phyloP scores from a whole-genome alignment of 768 basidiomycete genomes.

The Rhodotorula paludigena region DNA sequence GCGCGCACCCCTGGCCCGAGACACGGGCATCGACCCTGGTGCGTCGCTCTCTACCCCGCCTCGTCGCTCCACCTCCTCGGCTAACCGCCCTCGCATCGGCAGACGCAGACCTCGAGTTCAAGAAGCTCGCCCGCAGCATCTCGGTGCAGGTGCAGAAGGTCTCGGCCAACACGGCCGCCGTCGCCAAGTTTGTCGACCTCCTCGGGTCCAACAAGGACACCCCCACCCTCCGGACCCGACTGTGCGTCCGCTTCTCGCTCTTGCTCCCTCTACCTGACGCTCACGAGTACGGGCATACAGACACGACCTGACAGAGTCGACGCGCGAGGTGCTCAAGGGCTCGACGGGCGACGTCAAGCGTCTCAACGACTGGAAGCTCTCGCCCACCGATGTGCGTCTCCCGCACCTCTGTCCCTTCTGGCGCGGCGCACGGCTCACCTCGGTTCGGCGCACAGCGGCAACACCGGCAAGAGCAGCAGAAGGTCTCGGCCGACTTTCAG shows the following conservation, averaged over 20 bases:
- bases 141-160: slow-evolving; percentile 94
- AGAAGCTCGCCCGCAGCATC: slow-evolving; percentile 18
- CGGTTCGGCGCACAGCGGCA: slow-evolving; percentile 46
- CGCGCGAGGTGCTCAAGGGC: slow-evolving; percentile 88
- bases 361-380: slow-evolving; percentile 63
- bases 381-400: slow-evolving; percentile 25
- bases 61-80: too few species aligned
- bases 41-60: neutral
- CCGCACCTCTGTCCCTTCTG: slow-evolving; percentile 54
- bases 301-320: slow-evolving; percentile 89
- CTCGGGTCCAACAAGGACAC: slow-evolving; percentile 81
- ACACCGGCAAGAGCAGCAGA: slow-evolving; percentile 74
- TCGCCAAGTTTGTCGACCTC: slow-evolving; percentile 92
- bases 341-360: slow-evolving; percentile 90
- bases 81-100: neutral
- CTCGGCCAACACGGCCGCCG: slow-evolving; percentile 93
- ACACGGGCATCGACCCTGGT: slow-evolving; percentile 19
- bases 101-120: slow-evolving; percentile 32
- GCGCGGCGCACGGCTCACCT: neutral
- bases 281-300: slow-evolving; percentile 49
- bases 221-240: slow-evolving; percentile 67
- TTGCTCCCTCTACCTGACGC: neutral
- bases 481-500: slow-evolving; percentile 89
- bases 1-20: slow-evolving; percentile 9
- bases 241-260: slow-evolving; percentile 57